A percentile compares a stretch with the other conserved stretches of the same genome.
phyloP scores from a whole-genome alignment of 1,139 yeast species.

The Wickerhamomyces sp. region DNA sequence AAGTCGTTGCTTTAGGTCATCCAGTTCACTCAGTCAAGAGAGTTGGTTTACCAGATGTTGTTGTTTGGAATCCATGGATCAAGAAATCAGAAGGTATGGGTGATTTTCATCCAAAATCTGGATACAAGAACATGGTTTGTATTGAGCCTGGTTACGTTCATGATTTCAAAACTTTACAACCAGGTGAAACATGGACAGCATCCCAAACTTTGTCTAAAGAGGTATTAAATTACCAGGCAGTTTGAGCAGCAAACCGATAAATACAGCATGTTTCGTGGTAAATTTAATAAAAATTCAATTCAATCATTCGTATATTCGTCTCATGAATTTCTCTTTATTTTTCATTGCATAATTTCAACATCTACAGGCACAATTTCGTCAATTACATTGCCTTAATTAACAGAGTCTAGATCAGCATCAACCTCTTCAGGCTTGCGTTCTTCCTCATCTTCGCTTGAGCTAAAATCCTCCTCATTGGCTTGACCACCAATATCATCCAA shows the following conservation, averaged over 20 bases:
- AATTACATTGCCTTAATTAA: background rate
- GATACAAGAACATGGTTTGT: constrained; percentile 84
- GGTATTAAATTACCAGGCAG: constrained; percentile 32
- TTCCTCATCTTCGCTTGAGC: constrained; percentile 27
- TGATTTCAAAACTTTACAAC: constrained; percentile 52
- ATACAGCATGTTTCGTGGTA: no score
- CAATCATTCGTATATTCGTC: background rate
- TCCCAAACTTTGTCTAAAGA: constrained; percentile 48
- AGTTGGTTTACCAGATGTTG: constrained; percentile 73
- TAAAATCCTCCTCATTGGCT: constrained; percentile 29
- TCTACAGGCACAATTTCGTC: background rate
- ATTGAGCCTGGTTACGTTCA: constrained; percentile 90
- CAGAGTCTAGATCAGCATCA: background rate
- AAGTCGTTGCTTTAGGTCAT: constrained; percentile 62
- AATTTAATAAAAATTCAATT: no score
- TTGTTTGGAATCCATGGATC: constrained; percentile 98
- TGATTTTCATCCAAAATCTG: constrained; percentile 83
- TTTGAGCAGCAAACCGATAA: constrained; percentile 13
- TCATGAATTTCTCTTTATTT: background rate
- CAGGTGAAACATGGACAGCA: constrained; percentile 71
- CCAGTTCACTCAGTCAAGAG: constrained; percentile 65
- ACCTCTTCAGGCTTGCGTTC: constrained; percentile 18
- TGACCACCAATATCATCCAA: constrained; percentile 4
- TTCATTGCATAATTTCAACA: constrained; percentile 8
- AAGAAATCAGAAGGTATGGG: constrained; percentile 73